phyloP scores from a whole-genome alignment of 1,284 basidiomycete genomes.

The Trametes hirsuta region DNA sequence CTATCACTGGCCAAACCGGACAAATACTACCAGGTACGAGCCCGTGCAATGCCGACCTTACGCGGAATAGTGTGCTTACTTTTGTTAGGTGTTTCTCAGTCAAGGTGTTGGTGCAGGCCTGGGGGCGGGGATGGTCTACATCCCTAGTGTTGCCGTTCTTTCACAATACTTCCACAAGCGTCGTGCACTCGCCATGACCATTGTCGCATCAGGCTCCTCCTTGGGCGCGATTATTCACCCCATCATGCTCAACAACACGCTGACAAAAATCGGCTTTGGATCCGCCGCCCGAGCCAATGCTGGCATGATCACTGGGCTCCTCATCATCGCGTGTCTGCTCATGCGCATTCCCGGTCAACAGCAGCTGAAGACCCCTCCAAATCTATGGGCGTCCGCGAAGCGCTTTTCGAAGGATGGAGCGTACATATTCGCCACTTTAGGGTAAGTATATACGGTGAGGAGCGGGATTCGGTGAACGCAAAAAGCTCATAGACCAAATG shows the following conservation, averaged over 20 bases:
- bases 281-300: slow-evolving; percentile 24
- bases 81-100: slow-evolving; percentile 27
- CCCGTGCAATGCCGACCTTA: too few relatives aligned
- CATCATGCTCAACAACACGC: slow-evolving; percentile 53
- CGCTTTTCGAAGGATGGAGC: slow-evolving; percentile 11
- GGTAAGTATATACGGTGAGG: background rate
- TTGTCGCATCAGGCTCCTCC: slow-evolving; percentile 42
- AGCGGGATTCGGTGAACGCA: too few relatives aligned
- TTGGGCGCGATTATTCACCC: slow-evolving; percentile 47
- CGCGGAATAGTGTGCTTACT: background rate
- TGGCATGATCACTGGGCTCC: slow-evolving; percentile 15
- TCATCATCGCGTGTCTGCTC: slow-evolving; percentile 20
- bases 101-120: slow-evolving; percentile 47
- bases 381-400: slow-evolving; percentile 7
- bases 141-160: slow-evolving; percentile 45
- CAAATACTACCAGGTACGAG: slow-evolving; percentile 30
- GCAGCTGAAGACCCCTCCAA: background rate
- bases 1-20: slow-evolving; percentile 33
- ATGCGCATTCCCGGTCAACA: slow-evolving; percentile 17
- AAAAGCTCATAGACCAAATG: too few relatives aligned
- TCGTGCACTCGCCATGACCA: slow-evolving; percentile 50
- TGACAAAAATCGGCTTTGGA: slow-evolving; percentile 44
- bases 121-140: slow-evolving; percentile 45
- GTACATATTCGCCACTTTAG: slow-evolving; percentile 16
- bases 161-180: slow-evolving; percentile 48